Evolutionary conservation across 1,139 yeast species (phyloP).

Genomic region (Pichia terricola): DNA sequence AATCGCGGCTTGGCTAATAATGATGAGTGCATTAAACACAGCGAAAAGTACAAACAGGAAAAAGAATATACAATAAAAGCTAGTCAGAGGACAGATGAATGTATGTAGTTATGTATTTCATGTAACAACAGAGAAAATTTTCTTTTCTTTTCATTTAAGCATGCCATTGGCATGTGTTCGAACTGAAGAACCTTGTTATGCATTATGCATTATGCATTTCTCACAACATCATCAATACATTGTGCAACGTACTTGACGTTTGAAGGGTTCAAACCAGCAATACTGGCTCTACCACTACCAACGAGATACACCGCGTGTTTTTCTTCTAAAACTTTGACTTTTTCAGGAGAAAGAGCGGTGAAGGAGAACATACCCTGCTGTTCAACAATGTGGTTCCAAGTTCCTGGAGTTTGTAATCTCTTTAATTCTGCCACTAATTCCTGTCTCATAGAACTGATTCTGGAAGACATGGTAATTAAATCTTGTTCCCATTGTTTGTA

Average conservation of each 20-base stretch:
- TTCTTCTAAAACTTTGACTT: conserved; percentile 69
- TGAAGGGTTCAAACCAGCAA: conserved; percentile 81
- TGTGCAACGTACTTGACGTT: conserved; percentile 76
- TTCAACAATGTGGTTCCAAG: conserved; percentile 85
- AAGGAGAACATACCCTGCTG: conserved; percentile 97
- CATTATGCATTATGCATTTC: conserved; percentile 3
- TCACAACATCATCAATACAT: conserved; percentile 73
- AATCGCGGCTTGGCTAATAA: too few relatives aligned
- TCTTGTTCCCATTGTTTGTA: conserved; percentile 78
- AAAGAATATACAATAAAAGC: too few relatives aligned
- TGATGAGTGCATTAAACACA: too few relatives aligned
- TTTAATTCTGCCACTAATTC: conserved; percentile 54
- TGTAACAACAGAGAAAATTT: too few relatives aligned
- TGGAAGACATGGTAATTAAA: conserved; percentile 77
- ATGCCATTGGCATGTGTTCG: too few relatives aligned
- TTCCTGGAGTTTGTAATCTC: conserved; percentile 68
- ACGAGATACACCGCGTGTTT: conserved; percentile 75
- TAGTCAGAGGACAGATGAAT: too few relatives aligned
- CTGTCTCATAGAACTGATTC: conserved; percentile 72
- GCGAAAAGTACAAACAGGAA: too few relatives aligned
- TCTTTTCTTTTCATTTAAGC: too few relatives aligned
- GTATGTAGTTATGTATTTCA: too few relatives aligned
- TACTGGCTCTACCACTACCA: conserved; percentile 82
- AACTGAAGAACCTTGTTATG: too few relatives aligned
- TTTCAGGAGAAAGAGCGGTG: conserved; percentile 74